Conservation (phyloP, 1,284 basidiomycete genomes). For the Stygiomarasmius scandens region DNA sequence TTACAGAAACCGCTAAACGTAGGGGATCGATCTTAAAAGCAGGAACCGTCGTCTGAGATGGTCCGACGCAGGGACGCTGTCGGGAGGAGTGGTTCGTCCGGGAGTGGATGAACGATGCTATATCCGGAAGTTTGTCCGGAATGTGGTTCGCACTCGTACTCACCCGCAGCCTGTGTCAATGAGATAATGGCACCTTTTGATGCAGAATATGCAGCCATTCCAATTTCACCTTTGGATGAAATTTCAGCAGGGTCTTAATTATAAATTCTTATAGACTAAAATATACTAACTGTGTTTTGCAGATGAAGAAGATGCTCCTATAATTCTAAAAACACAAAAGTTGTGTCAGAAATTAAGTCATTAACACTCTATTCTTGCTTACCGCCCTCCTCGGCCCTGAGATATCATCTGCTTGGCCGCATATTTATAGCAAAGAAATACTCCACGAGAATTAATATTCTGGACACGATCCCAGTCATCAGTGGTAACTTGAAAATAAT, state of each 20-base stretch:
- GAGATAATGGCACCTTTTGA: conserved; percentile 13
- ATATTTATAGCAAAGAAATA: conserved; percentile 29
- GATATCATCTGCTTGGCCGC: conserved; percentile 32
- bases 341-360: no score
- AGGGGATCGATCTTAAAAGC: no score
- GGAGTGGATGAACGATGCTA: no score
- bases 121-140: no score
- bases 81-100: no score
- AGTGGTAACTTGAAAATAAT: conserved; percentile 7
- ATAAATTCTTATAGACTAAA: neutral
- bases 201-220: conserved; percentile 7
- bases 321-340: conserved; percentile 20
- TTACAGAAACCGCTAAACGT: no score
- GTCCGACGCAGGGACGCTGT: no score
- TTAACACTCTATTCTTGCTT: no score
- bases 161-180: conserved; percentile 14
- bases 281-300: conserved; percentile 33
- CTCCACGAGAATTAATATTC: conserved; percentile 20
- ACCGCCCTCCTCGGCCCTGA: conserved; percentile 35
- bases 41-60: no score
- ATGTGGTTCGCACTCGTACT: no score
- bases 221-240: conserved; percentile 5
- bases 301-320: conserved; percentile 38
- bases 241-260: no score
- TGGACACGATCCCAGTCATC: conserved; percentile 18